These are phyloP conservation scores for Saccharomycopsis sp. DNA, from an alignment of 805 yeast genomes.

Conservation along the genomic window DNA sequence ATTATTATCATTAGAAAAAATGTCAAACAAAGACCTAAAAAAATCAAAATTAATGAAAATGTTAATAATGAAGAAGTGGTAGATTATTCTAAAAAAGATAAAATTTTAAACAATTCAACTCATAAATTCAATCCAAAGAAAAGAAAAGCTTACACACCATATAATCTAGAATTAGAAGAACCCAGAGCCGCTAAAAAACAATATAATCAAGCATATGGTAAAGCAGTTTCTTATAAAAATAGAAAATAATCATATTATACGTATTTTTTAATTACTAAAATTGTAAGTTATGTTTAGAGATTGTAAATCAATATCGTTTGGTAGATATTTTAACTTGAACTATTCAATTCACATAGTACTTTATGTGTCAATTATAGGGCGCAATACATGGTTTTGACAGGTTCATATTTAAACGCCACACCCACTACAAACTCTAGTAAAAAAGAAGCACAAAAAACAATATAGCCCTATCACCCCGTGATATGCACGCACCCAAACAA, in stretches of 20 bases:
- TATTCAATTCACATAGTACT: too few species aligned
- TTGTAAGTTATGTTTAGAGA: too few species aligned
- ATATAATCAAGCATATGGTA: slow-evolving; percentile 8
- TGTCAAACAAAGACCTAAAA: slow-evolving; percentile 1
- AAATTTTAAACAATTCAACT: slow-evolving; percentile 26
- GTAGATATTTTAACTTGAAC: too few species aligned
- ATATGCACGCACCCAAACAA: too few species aligned
- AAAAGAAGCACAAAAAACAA: too few species aligned
- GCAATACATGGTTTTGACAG: too few species aligned
- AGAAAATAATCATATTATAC: not conserved
- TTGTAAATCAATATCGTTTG: too few species aligned
- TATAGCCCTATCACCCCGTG: too few species aligned
- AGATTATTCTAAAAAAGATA: slow-evolving; percentile 36
- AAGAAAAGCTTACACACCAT: slow-evolving; percentile 45
- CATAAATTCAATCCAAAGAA: slow-evolving; percentile 13
- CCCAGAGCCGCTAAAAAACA: slow-evolving; percentile 36
- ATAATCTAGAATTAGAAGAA: slow-evolving; percentile 36
- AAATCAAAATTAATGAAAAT: slow-evolving; percentile 5
- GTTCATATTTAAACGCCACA: too few species aligned
- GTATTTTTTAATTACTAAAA: too few species aligned
- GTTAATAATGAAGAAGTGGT: slow-evolving; percentile 21
- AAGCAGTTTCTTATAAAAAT: slow-evolving; percentile 12
- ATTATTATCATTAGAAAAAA: slow-evolving; percentile 14
- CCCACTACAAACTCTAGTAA: too few species aligned
- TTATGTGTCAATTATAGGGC: too few species aligned